These are phyloP conservation scores for Mucor sp. DNA, from an alignment of 371 early-diverging fungal species.

Conservation along the genomic window DNA sequence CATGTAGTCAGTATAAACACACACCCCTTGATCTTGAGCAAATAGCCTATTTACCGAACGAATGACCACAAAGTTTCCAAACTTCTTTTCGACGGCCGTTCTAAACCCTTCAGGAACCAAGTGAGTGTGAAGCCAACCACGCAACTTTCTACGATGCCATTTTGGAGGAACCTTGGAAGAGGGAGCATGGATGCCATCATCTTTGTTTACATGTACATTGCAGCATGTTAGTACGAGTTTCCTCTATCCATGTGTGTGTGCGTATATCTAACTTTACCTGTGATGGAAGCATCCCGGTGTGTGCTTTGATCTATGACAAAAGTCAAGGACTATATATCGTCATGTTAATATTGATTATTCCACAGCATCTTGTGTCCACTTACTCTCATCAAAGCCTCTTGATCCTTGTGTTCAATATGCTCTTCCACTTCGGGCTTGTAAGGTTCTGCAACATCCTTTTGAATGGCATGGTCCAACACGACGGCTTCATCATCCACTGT, in stretches of 20 bases:
- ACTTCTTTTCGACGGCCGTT: constrained; percentile 43
- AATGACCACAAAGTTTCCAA: constrained; percentile 49
- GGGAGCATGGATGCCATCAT: constrained; percentile 34
- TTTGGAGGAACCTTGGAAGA: constrained; percentile 20
- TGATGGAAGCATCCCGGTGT: constrained; percentile 5
- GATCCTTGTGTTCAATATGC: constrained; percentile 23
- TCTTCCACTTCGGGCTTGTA: constrained; percentile 15
- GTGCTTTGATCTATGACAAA: constrained; percentile 26
- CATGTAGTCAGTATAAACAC: not conserved
- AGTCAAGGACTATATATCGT: constrained; percentile 14
- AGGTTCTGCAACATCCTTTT: not conserved
- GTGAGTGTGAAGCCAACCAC: constrained; percentile 33
- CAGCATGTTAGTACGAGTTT: no score
- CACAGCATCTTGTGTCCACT: not conserved
- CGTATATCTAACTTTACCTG: not conserved
- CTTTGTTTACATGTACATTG: not conserved
- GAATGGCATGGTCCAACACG: not conserved
- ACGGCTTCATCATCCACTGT: constrained; percentile 8
- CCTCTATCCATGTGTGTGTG: not conserved
- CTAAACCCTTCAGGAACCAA: constrained; percentile 33
- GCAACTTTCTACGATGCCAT: constrained; percentile 33
- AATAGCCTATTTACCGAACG: constrained; percentile 35
- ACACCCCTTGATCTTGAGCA: not conserved
- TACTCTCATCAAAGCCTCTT: constrained; percentile 28
- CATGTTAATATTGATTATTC: not conserved